These are phyloP conservation scores for Agroathelia rolfsii DNA, from an alignment of 1,284 basidiomycete genomes.

Conservation along the genomic window DNA sequence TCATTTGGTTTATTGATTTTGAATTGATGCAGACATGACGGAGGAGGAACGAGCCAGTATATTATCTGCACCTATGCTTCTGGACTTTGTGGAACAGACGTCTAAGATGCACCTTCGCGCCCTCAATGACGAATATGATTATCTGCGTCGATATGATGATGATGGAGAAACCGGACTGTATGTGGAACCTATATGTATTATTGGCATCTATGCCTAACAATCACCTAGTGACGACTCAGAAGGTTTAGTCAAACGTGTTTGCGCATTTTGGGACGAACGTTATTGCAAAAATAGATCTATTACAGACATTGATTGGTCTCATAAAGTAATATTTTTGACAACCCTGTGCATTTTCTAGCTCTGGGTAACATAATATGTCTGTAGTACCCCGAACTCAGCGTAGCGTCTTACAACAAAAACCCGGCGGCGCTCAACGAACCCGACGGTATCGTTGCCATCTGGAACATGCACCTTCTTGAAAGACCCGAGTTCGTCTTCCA, in stretches of 20 bases:
- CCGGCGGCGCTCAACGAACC: slow-evolving; percentile 85
- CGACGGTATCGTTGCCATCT: slow-evolving; percentile 93
- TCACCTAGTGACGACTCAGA: slow-evolving; percentile 84
- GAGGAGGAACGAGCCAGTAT: slow-evolving; percentile 79
- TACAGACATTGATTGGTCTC: slow-evolving; percentile 96
- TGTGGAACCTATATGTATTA: too few species aligned
- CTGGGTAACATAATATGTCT: slow-evolving; percentile 6
- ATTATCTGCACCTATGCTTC: slow-evolving; percentile 78
- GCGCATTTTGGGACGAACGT: slow-evolving; percentile 83
- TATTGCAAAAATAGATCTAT: slow-evolving; percentile 88
- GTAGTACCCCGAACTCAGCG: slow-evolving; percentile 91
- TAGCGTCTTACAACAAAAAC: slow-evolving; percentile 96
- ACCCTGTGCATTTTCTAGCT: slow-evolving; percentile 6
- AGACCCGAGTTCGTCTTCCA: slow-evolving; percentile 97
- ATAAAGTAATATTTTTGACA: slow-evolving; percentile 50
- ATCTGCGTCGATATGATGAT: slow-evolving; percentile 90
- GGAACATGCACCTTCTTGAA: slow-evolving; percentile 93
- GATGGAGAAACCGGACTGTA: slow-evolving; percentile 68
- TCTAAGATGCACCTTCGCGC: slow-evolving; percentile 93
- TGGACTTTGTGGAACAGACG: slow-evolving; percentile 91
- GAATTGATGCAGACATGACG: slow-evolving; percentile 54
- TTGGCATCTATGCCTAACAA: too few species aligned
- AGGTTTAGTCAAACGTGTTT: slow-evolving; percentile 80
- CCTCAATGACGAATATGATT: slow-evolving; percentile 94
- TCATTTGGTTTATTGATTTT: too few species aligned